Conservation (phyloP, 2,329 filamentous ascomycete genomes). For the Emergomyces africanus region DNA sequence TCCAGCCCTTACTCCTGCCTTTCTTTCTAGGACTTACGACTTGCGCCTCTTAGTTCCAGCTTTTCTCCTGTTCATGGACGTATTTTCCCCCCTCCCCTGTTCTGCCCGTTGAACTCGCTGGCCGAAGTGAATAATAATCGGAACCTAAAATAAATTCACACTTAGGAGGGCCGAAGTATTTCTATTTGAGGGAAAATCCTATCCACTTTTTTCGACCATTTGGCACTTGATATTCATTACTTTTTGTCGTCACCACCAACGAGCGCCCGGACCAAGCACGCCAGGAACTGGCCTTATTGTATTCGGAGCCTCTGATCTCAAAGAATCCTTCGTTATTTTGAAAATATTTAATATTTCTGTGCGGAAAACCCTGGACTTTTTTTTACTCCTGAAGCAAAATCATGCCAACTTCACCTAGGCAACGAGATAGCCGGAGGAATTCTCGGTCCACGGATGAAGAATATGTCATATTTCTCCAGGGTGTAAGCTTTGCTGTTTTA, state of each 20-base stretch:
- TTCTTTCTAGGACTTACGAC: background rate
- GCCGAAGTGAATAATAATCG: background rate
- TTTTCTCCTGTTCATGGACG: background rate
- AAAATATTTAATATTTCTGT: background rate
- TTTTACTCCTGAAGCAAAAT: background rate
- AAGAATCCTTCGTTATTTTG: background rate
- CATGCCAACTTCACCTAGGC: conserved; percentile 22
- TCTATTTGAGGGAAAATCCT: background rate
- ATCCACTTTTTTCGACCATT: background rate
- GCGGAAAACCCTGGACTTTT: background rate
- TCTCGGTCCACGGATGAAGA: conserved; percentile 27
- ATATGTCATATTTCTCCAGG: conserved; percentile 33
- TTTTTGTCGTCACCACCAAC: background rate
- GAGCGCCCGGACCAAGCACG: background rate
- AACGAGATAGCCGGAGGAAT: conserved; percentile 19
- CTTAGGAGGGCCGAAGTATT: background rate
- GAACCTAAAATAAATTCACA: background rate
- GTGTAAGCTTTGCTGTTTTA: conserved; percentile 27
- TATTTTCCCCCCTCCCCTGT: background rate
- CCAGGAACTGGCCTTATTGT: background rate
- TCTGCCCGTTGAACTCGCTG: background rate
- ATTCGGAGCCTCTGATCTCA: background rate
- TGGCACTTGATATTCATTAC: background rate
- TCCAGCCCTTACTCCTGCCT: background rate
- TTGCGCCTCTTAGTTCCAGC: background rate